Evolutionary conservation across 2,329 filamentous ascomycete genomes (phyloP).

Genomic region (Talaromyces funiculosus): DNA sequence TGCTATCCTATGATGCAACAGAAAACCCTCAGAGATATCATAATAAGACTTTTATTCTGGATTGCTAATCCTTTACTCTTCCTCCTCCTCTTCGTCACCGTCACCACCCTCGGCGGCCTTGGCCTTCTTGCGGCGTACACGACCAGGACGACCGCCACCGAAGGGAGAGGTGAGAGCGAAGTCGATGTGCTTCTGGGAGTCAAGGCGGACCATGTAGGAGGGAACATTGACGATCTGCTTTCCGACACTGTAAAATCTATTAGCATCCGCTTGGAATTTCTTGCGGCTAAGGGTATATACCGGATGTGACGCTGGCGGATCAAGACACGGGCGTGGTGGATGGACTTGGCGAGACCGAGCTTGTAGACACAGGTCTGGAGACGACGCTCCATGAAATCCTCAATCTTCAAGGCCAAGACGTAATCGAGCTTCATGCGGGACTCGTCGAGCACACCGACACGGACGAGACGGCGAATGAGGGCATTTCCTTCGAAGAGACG

Average conservation of each 20-base stretch:
- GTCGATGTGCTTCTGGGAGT: slow-evolving; percentile 99
- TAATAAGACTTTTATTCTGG: slow-evolving; percentile 26
- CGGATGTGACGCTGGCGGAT: slow-evolving; percentile 99
- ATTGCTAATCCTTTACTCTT: slow-evolving; percentile 62
- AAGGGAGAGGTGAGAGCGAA: slow-evolving; percentile 97
- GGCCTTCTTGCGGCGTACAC: slow-evolving; percentile 99
- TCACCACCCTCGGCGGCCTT: slow-evolving; percentile 76
- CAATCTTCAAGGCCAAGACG: slow-evolving; percentile 97
- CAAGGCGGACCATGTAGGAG: slow-evolving; percentile 98
- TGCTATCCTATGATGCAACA: slow-evolving; percentile 35
- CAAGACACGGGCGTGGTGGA: slow-evolving; percentile 99
- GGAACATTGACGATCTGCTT: slow-evolving; percentile 99
- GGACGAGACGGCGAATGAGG: slow-evolving; percentile 99
- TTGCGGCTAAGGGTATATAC: slow-evolving; percentile 32
- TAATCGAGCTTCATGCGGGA: slow-evolving; percentile 99
- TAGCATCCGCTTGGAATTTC: neutral
- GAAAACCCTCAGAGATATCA: slow-evolving; percentile 33
- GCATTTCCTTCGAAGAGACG: slow-evolving; percentile 99
- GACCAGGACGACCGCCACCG: slow-evolving; percentile 91
- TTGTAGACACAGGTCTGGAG: slow-evolving; percentile 99
- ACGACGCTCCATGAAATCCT: slow-evolving; percentile 99
- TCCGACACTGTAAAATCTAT: slow-evolving; percentile 61
- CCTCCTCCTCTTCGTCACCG: slow-evolving; percentile 61
- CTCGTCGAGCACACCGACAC: slow-evolving; percentile 99
- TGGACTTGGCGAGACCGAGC: slow-evolving; percentile 99